phyloP scores from a whole-genome alignment of 805 yeast species.

The Suhomyces prunicola region DNA sequence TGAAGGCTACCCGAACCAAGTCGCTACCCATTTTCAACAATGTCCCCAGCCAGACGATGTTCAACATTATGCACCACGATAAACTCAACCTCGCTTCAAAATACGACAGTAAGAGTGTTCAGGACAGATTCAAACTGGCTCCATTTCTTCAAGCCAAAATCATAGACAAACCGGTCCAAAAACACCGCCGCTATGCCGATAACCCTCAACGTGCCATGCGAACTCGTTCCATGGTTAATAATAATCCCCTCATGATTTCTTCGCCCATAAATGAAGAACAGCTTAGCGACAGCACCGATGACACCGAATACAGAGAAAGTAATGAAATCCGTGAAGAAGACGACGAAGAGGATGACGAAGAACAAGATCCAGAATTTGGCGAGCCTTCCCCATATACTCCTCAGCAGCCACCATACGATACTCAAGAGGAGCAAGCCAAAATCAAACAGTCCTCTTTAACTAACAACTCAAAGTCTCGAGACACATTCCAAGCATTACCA shows the following conservation, averaged over 20 bases:
- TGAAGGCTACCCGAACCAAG: slow-evolving; percentile 43
- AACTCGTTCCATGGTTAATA: slow-evolving; percentile 42
- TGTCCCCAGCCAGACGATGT: slow-evolving; percentile 38
- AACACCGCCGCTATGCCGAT: slow-evolving; percentile 16
- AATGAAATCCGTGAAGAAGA: slow-evolving; percentile 22
- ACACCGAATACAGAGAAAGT: slow-evolving; percentile 33
- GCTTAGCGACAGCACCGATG: slow-evolving; percentile 34
- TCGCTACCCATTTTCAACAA: slow-evolving; percentile 41
- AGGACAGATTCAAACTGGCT: slow-evolving; percentile 45
- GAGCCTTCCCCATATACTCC: slow-evolving; percentile 40
- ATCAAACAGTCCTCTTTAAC: background rate
- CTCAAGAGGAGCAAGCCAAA: slow-evolving; percentile 7
- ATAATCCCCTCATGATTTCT: slow-evolving; percentile 29
- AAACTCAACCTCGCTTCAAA: slow-evolving; percentile 35
- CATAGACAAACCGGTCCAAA: slow-evolving; percentile 36
- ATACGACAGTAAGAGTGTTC: slow-evolving; percentile 39
- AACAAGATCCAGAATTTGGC: slow-evolving; percentile 17
- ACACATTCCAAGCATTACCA: slow-evolving; percentile 37
- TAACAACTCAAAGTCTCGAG: slow-evolving; percentile 3
- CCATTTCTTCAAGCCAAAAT: slow-evolving; percentile 41
- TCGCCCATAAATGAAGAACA: slow-evolving; percentile 43
- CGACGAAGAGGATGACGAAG: slow-evolving; percentile 17
- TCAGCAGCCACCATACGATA: slow-evolving; percentile 38
- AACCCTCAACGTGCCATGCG: slow-evolving; percentile 39
- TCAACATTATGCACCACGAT: slow-evolving; percentile 41